These are phyloP conservation scores for Exophiala oligosperma DNA, from an alignment of 2,329 filamentous ascomycete species.

Conservation along the genomic window DNA sequence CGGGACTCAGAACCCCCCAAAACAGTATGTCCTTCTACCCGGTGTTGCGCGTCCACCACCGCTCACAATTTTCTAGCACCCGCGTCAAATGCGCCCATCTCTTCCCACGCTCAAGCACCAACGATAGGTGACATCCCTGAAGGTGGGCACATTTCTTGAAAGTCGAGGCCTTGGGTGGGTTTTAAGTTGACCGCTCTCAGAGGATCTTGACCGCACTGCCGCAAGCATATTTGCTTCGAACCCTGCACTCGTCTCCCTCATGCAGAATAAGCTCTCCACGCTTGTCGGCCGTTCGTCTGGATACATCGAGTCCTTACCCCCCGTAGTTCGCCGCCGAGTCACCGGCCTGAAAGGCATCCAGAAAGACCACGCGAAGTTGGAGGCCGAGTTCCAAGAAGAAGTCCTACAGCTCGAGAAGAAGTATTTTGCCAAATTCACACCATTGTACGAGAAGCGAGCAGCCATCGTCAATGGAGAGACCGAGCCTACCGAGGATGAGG, in stretches of 20 bases:
- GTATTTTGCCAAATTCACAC: constrained; percentile 98
- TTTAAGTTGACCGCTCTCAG: constrained; percentile 49
- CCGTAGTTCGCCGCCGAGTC: constrained; percentile 86
- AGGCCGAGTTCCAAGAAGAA: constrained; percentile 98
- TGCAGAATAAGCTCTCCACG: constrained; percentile 90
- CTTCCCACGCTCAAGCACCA: constrained; percentile 93
- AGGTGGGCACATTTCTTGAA: constrained; percentile 56
- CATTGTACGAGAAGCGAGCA: constrained; percentile 92
- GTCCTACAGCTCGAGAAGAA: constrained; percentile 98
- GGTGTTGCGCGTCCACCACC: background rate
- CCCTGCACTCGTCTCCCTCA: constrained; percentile 92
- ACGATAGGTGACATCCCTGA: constrained; percentile 94
- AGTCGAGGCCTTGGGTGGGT: constrained; percentile 11
- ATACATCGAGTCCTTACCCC: constrained; percentile 94
- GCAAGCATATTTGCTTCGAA: constrained; percentile 95
- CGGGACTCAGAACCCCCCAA: constrained; percentile 77
- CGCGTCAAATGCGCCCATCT: constrained; percentile 92
- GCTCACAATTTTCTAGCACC: constrained; percentile 47
- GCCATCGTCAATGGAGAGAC: constrained; percentile 83
- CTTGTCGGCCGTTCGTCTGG: constrained; percentile 94
- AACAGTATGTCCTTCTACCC: constrained; percentile 62
- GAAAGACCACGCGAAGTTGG: constrained; percentile 97
- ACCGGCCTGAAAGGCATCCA: constrained; percentile 96
- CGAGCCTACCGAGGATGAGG: constrained; percentile 85
- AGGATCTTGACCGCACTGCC: constrained; percentile 86